Evolutionary conservation across 2,329 filamentous ascomycete species (phyloP), one percentile per base, ranked within the genome.

Genomic region (Neofusicoccum umdonicola): DNA sequence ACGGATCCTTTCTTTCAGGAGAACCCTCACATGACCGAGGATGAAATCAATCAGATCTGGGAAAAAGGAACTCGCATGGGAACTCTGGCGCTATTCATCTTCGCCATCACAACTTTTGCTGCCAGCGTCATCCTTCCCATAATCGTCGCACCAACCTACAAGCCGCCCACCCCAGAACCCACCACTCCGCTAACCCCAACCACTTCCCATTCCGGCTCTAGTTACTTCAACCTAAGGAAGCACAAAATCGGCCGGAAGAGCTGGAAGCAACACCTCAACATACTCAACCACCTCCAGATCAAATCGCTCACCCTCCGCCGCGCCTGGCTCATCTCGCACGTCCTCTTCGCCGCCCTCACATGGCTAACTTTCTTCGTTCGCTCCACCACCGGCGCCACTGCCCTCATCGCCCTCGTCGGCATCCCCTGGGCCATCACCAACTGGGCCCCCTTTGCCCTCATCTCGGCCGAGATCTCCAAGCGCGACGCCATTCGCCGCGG

Each of bases 361-460:
- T 91, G 91, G 73, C 87, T 88, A 72, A 96, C 94, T 0, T 87
- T 96, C 64, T 84, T 96, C 66, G 91, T 96, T 44, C 84, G 82
- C 45, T 87, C 86, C 2, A 88, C 92, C 7, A 81, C 85, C 64
- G 86, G 84, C 9, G 94, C 91, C 1, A 96, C 91, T 0, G 83
- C 87, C 1, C 84, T 97, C 39, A 89, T 97, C 64, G 91, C 88
- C 1, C 80, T 95, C 27, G 88, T 96, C 54, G 94, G 94, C 39
- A 88, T 98, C 65, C 93, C 92, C 1, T 98, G 94, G 94, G 93
- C 93, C 22, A 81, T 97, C 71, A 93, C 93, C 1, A 86, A 96
- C 31, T 98, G 94, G 94, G 94, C 93, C 0, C 94, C 94, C 0
- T 98, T 94, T 80, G 93, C 94, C 44, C 90, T 98, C 70, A 97